Percentiles rank a stretch among this genome's conserved stretches.
These are phyloP conservation scores for Nakaseomyces glabratus DNA, from an alignment of 1,139 yeast species.

Conservation along the genomic window DNA sequence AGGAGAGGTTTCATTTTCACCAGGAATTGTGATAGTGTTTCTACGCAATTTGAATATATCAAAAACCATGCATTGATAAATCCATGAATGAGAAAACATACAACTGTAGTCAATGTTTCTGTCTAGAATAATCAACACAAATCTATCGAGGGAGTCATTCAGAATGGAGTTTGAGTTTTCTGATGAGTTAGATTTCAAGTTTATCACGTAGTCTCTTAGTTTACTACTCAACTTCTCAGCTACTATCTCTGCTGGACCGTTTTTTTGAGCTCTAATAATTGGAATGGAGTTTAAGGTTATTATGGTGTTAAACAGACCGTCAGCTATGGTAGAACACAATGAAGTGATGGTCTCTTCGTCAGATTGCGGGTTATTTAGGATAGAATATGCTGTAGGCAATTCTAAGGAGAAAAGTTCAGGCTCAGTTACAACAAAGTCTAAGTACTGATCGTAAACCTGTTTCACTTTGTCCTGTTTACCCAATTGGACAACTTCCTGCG, in stretches of 20 bases:
- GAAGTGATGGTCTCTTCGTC: constrained; percentile 65
- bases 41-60: constrained; percentile 79
- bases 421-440: constrained; percentile 87
- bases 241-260: constrained; percentile 92
- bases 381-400: constrained; percentile 52
- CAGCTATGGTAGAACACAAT: constrained; percentile 61
- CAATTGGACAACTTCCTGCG: constrained; percentile 65
- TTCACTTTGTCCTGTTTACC: constrained; percentile 63
- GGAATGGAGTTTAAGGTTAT: constrained; percentile 77
- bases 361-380: constrained; percentile 60
- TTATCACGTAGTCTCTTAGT: constrained; percentile 74
- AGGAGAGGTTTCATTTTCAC: constrained; percentile 18
- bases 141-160: constrained; percentile 40
- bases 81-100: constrained; percentile 97
- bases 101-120: constrained; percentile 84
- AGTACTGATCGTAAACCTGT: constrained; percentile 88
- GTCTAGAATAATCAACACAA: constrained; percentile 75
- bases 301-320: constrained; percentile 70
- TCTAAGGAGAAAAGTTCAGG: constrained; percentile 83
- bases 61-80: constrained; percentile 90
- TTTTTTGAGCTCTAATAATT: constrained; percentile 79
- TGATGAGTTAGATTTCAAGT: constrained; percentile 40
- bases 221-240: constrained; percentile 79
- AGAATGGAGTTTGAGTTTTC: constrained; percentile 19
- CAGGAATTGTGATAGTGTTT: constrained; percentile 60